Evolutionary conservation across 164 flowering plant genomes (phyloP).

Genomic region (Vitis vinifera): ASM3070453v1 NC_081808.1:21568501-21569000

Average conservation of each 20-base stretch:
- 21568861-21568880: slow-evolving; percentile 19
- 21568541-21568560: no score
- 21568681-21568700: slow-evolving; percentile 50
- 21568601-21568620: neutral
- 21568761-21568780: slow-evolving; percentile 48
- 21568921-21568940: slow-evolving; percentile 25
- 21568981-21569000: slow-evolving; percentile 62
- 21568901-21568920: slow-evolving; percentile 41
- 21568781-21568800: slow-evolving; percentile 55
- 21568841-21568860: slow-evolving; percentile 31
- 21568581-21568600: neutral
- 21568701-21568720: slow-evolving; percentile 38
- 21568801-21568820: slow-evolving; percentile 36
- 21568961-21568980: slow-evolving; percentile 70
- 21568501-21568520: no score
- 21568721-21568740: slow-evolving; percentile 51
- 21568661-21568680: slow-evolving; percentile 56
- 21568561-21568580: neutral
- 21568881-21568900: slow-evolving; percentile 22
- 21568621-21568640: slow-evolving; percentile 37
- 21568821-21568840: slow-evolving; percentile 31
- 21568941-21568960: slow-evolving; percentile 10
- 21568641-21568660: slow-evolving; percentile 40
- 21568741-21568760: slow-evolving; percentile 27
- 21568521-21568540: no score